Evolutionary conservation across 2,329 filamentous ascomycete genomes (phyloP).

Genomic region (Pseudodiploospora longispora): DNA sequence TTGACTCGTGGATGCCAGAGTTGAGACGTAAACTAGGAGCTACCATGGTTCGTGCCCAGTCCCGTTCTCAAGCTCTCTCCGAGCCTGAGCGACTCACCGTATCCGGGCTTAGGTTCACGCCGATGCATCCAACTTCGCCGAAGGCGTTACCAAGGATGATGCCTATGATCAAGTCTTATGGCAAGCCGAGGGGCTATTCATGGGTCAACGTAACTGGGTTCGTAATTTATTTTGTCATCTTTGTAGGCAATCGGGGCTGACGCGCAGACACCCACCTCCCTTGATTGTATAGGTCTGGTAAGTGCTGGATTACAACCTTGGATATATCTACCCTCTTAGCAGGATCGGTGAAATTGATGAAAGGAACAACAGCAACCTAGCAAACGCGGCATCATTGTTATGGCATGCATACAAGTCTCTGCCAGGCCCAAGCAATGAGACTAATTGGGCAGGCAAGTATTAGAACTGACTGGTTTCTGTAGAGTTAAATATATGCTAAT

Average conservation of each 20-base stretch:
- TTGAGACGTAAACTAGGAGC: not conserved
- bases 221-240: slow-evolving; percentile 15
- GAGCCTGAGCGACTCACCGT: slow-evolving; percentile 1
- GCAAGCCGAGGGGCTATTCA: slow-evolving; percentile 61
- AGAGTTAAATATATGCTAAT: not conserved
- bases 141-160: slow-evolving; percentile 59
- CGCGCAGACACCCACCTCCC: not conserved
- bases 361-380: slow-evolving; percentile 52
- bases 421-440: slow-evolving; percentile 52
- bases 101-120: slow-evolving; percentile 55
- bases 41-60: slow-evolving; percentile 7
- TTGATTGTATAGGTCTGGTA: slow-evolving; percentile 6
- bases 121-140: slow-evolving; percentile 65
- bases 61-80: not conserved
- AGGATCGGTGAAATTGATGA: slow-evolving; percentile 19
- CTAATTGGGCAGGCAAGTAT: slow-evolving; percentile 65
- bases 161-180: slow-evolving; percentile 67
- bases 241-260: not conserved
- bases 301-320: not conserved
- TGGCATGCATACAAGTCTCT: slow-evolving; percentile 76
- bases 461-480: not conserved
- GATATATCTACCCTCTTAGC: not conserved
- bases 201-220: slow-evolving; percentile 75
- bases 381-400: slow-evolving; percentile 66
- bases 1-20: not conserved